These are phyloP conservation scores for Francoa sonchifolia DNA, from an alignment of 441 rosid species.

Conservation along the genomic window DNA sequence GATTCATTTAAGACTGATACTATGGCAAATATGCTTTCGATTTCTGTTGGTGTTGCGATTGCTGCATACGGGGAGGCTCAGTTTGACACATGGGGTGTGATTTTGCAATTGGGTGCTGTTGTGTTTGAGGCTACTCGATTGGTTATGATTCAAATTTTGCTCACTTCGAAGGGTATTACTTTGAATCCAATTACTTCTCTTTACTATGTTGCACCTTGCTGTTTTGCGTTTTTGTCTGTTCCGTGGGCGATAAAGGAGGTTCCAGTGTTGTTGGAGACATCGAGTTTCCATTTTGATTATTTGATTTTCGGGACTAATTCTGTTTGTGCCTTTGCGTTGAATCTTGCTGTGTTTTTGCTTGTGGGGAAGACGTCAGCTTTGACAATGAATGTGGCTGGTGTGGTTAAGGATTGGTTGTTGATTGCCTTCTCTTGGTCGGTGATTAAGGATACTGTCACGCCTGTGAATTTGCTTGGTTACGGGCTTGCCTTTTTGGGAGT, in stretches of 20 bases:
- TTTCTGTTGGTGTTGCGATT: slow-evolving; percentile 36
- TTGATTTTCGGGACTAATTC: slow-evolving; percentile 33
- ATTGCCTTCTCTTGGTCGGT: slow-evolving; percentile 54
- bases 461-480: slow-evolving; percentile 48
- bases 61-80: slow-evolving; percentile 41
- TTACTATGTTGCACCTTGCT: slow-evolving; percentile 42
- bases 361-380: slow-evolving; percentile 41
- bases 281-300: slow-evolving; percentile 33
- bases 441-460: slow-evolving; percentile 40
- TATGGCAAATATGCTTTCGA: slow-evolving; percentile 36
- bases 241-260: slow-evolving; percentile 31
- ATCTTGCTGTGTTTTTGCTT: slow-evolving; percentile 35
- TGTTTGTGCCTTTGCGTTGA: slow-evolving; percentile 34
- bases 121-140: slow-evolving; percentile 36
- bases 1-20: slow-evolving; percentile 23
- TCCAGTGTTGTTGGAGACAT: slow-evolving; percentile 21
- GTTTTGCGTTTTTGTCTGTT: slow-evolving; percentile 25
- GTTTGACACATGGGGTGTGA: slow-evolving; percentile 26
- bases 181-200: slow-evolving; percentile 35
- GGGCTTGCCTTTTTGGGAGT: slow-evolving; percentile 89
- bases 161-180: slow-evolving; percentile 29
- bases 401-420: slow-evolving; percentile 45
- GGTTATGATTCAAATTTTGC: slow-evolving; percentile 36
- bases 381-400: slow-evolving; percentile 50
- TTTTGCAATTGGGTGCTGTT: slow-evolving; percentile 39